phyloP scores from a whole-genome alignment of 257 asterid species.

The Scutellaria minor region DNA sequence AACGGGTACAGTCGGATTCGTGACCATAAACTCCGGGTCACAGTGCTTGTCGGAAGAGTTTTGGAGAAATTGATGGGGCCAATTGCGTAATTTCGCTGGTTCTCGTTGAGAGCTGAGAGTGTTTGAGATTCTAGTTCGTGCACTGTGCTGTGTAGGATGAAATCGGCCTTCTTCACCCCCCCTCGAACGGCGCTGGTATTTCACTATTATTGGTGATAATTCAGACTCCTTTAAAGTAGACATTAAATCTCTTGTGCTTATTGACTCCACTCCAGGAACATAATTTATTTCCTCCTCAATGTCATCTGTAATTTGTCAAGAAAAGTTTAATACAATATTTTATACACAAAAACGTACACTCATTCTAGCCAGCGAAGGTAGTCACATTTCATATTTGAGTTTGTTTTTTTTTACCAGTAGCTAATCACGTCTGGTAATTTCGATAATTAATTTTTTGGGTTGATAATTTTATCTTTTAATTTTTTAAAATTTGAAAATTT shows the following conservation, averaged over 20 bases:
- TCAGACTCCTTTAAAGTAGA: not conserved
- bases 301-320: conserved; percentile 31
- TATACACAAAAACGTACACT: no score
- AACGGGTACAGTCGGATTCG: conserved; percentile 44
- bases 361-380: no score
- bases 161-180: conserved; percentile 50
- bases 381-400: no score
- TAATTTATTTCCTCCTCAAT: conserved; percentile 46
- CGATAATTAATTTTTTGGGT: no score
- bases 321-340: no score
- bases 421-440: no score
- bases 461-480: no score
- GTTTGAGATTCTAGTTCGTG: conserved; percentile 55
- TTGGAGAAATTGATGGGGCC: conserved; percentile 44
- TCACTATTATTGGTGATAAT: not conserved
- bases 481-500: no score
- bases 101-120: conserved; percentile 38
- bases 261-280: conserved; percentile 59
- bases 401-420: no score
- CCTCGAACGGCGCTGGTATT: conserved; percentile 25
- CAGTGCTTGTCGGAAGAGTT: not conserved
- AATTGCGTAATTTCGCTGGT: conserved; percentile 44
- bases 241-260: conserved; percentile 51
- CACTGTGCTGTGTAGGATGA: conserved; percentile 57
- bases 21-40: conserved; percentile 42